Conservation (phyloP, 169 alveolate species). For the Plasmodium chabaudi region DNA sequence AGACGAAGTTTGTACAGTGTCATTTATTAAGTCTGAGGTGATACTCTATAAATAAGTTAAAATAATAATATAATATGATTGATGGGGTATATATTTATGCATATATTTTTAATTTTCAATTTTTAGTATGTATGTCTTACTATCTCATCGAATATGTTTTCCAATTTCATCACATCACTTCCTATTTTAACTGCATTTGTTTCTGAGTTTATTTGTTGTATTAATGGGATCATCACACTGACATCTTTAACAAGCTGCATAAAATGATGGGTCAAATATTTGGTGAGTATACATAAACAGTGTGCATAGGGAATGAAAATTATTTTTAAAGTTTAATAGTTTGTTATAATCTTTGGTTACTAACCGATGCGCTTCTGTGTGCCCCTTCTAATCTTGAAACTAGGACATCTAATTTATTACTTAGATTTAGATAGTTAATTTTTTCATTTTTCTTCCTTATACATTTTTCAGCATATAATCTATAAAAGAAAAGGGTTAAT, state of each 20-base stretch:
- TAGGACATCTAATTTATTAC: conserved; percentile 62
- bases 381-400: conserved; percentile 69
- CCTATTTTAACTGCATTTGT: conserved; percentile 70
- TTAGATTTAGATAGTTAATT: conserved; percentile 52
- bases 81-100: background rate
- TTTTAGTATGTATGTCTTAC: conserved; percentile 13
- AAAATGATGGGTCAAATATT: background rate
- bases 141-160: conserved; percentile 66
- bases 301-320: background rate
- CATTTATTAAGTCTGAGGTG: conserved; percentile 50
- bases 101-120: background rate
- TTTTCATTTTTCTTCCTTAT: conserved; percentile 71
- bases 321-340: background rate
- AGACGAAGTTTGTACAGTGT: conserved; percentile 66
- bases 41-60: conserved; percentile 26
- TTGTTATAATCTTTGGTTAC: conserved; percentile 12
- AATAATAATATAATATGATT: background rate
- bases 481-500: background rate
- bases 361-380: conserved; percentile 57
- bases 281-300: background rate
- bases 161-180: conserved; percentile 58
- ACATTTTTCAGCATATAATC: conserved; percentile 70
- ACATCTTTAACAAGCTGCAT: conserved; percentile 64
- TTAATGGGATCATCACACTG: conserved; percentile 53
- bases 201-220: conserved; percentile 64